Conservation (phyloP, 129 eudicot genomes). For the Kitagawia praeruptora region DNA sequence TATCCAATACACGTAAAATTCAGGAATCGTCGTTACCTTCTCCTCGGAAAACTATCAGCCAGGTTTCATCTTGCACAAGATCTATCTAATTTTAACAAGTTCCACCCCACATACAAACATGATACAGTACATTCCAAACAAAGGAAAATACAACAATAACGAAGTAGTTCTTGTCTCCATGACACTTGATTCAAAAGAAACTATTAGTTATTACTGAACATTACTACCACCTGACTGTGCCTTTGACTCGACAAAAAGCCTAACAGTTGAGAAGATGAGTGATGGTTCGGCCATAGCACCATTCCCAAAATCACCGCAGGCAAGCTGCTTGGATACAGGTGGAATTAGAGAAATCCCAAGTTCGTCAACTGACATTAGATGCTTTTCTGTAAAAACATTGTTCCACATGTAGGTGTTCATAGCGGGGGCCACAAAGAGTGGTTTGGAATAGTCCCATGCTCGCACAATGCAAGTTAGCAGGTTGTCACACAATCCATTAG, state of each 20-base stretch:
- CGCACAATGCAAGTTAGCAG: slow-evolving; percentile 77
- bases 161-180: neutral
- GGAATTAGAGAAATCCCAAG: slow-evolving; percentile 88
- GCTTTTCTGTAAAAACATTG: slow-evolving; percentile 78
- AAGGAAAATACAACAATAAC: neutral
- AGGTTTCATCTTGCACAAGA: neutral
- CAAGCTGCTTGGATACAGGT: slow-evolving; percentile 76
- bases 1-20: neutral
- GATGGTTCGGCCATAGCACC: slow-evolving; percentile 99
- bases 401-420: slow-evolving; percentile 96
- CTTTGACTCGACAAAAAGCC: slow-evolving; percentile 57
- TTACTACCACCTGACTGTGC: slow-evolving; percentile 23
- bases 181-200: neutral
- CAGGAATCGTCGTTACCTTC: too few relatives aligned
- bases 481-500: slow-evolving; percentile 92
- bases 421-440: slow-evolving; percentile 83
- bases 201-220: slow-evolving; percentile 10
- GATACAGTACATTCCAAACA: neutral
- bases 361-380: slow-evolving; percentile 17
- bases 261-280: slow-evolving; percentile 60
- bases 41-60: neutral
- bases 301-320: slow-evolving; percentile 91
- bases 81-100: neutral
- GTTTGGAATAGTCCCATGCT: slow-evolving; percentile 90
- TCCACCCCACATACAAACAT: neutral